Evolutionary conservation across 2,329 filamentous ascomycete genomes (phyloP).

Genomic region (Arthrinium puccinioides): DNA sequence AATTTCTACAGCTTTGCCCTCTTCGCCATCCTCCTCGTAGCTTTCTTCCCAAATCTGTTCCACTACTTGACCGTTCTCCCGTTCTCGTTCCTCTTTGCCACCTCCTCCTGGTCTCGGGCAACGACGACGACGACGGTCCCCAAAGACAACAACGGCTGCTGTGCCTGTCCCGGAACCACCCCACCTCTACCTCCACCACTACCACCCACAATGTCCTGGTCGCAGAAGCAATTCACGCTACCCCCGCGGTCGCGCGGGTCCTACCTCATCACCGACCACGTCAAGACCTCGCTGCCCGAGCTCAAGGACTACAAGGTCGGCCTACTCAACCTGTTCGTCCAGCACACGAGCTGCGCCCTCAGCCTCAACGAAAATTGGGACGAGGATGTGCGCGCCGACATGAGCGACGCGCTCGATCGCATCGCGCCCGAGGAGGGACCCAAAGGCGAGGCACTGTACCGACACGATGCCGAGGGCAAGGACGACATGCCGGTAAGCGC

Average conservation of each 20-base stretch:
- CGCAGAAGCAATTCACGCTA: conserved; percentile 78
- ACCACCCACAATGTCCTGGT: conserved; percentile 64
- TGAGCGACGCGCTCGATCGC: conserved; percentile 88
- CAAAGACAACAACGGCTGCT: conserved; percentile 2
- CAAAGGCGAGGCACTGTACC: conserved; percentile 67
- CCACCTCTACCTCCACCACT: conserved; percentile 10
- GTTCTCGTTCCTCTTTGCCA: conserved; percentile 7
- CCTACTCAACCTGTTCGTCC: conserved; percentile 81
- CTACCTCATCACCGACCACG: conserved; percentile 80
- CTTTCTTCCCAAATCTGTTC: conserved; percentile 46
- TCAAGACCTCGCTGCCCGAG: conserved; percentile 68
- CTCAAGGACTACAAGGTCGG: conserved; percentile 78
- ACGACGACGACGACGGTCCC: too few relatives aligned
- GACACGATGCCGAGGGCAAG: conserved; percentile 77
- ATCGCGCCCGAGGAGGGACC: conserved; percentile 74
- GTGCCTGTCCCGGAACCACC: conserved; percentile 9
- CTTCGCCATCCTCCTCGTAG: conserved; percentile 38
- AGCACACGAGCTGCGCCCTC: conserved; percentile 89
- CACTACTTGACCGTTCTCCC: conserved; percentile 41
- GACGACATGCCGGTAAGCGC: conserved; percentile 85
- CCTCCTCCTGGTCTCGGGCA: too few relatives aligned
- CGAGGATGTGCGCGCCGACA: conserved; percentile 77
- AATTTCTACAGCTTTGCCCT: conserved; percentile 36
- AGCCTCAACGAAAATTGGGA: conserved; percentile 92
- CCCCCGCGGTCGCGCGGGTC: conserved; percentile 71